Evolutionary conservation across 2,329 filamentous ascomycete genomes (phyloP), one percentile per base, ranked within the genome.

Genomic region (Cladosporium sp.): DNA sequence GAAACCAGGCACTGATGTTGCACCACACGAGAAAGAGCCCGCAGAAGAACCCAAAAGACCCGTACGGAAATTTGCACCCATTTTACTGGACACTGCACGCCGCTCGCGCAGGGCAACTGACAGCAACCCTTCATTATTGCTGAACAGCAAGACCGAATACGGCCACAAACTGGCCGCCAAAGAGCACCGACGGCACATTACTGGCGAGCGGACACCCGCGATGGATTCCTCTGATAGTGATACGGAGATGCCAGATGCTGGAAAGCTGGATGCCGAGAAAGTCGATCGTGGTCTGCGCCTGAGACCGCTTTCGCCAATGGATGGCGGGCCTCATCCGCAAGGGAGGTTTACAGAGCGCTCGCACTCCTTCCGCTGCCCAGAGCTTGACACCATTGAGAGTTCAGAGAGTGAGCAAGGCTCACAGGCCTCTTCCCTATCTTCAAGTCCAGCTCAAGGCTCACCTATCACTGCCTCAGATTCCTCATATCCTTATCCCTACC

Each of bases 1-100:
- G 5, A 52, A 15, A 47, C 5, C 5, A 25, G 55, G 38, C 20
- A 45, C 22, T 25, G 34, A 58, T 19, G 43, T 58, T 14, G 55
- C 55, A 42, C 55, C 55, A 22, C 43, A 58, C 17, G 38, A 49
- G 36, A 3, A 49, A 25, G 43, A 28, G 22, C 22, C 42, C 20
- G 25, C 42, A n/a, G n/a, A 52, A 30, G 51, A 51, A 28, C 47
- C 63, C 47, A 70, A 69, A 58, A 69, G 61, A 40, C 58, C 70
- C 11, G 61, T 69, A 3, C 76, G 80, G 42, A 82, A 74, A 60
- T 96, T 95, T 72, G 82, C 87, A 30, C 91, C 91, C 12, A 88
- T 93, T 67, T 78, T 96, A 58, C 87, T 96, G 62, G 90, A 93
- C 73, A 92, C 89, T 2, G 88, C 88, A 3, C 84, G 86, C 66